Base-by-base conservation (phyloP, 345 rosid species). In the Lepidium aucheri region DNA sequence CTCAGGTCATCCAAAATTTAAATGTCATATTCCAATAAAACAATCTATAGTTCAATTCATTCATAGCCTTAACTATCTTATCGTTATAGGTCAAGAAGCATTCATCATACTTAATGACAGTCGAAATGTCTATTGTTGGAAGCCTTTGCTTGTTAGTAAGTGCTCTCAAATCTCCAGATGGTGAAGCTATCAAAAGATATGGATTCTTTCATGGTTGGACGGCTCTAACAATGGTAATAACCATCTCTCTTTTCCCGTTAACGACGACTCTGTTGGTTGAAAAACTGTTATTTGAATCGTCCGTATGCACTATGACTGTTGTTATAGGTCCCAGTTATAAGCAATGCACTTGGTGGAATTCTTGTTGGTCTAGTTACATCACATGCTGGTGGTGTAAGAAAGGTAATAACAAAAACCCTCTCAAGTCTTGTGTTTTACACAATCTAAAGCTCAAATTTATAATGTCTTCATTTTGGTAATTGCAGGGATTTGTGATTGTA, bases 171-270 rank as follows among this genome's bases (percentile, higher is more conserved):
- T 94, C 99, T 79, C 99, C 99, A 8, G 99, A 94, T 74, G 99
- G 99, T 47, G 90, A 86, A 79, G 92, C 96, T 24, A 94, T 91
- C 46, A 84, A 81, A 73, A 75, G 54, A 69, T 72, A 69, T 7
- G 99, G 99, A 13, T 90, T 88, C 77, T 91, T 94, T 69, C 83
- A 88, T 70, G 99, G 96, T 34, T 94, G 99, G 97, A 94, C 93
- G 79, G 88, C 88, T 43, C 65, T 94, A 44, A 85, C 97, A 44
- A 15, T 76, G 89, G 76, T 76, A 42, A 52, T 5, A 49, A 32
- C 46, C 8, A 9, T 74, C 33, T 72, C 65, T 26, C 2, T 10
- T 16, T 49, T 4, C 2, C 16, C 8, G 5, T 6, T 24, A 11
- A 13, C 11, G 3, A 35, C 17, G 3, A 35, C 17, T 14, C 14